Conservation (phyloP, 768 basidiomycete genomes). For the Phlegmacium glaucopus region DNA sequence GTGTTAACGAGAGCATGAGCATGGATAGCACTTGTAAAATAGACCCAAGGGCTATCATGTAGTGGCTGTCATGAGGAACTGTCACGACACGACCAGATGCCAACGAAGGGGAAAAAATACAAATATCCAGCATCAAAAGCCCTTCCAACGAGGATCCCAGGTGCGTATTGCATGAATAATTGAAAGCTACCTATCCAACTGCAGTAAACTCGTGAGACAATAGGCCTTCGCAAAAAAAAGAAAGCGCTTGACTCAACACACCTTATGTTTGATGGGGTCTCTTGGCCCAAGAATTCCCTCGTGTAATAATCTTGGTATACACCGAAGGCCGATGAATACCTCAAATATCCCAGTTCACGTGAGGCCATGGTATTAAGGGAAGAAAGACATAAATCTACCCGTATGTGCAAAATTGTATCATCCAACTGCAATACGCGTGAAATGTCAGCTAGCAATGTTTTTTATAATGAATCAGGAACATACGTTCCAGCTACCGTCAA, state of each 20-base stretch:
- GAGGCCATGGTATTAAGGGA: not conserved
- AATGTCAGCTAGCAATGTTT: not conserved
- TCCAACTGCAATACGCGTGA: slow-evolving; percentile 26
- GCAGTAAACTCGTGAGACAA: slow-evolving; percentile 4
- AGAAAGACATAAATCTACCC: slow-evolving; percentile 25
- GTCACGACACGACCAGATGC: slow-evolving; percentile 5
- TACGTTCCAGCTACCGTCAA: slow-evolving; percentile 42
- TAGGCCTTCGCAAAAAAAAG: not conserved
- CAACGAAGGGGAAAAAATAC: slow-evolving; percentile 17
- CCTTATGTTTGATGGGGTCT: slow-evolving; percentile 44
- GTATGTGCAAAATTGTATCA: slow-evolving; percentile 44
- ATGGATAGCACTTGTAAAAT: slow-evolving; percentile 36
- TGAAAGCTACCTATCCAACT: slow-evolving; percentile 53
- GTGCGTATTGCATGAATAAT: slow-evolving; percentile 41
- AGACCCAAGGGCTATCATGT: slow-evolving; percentile 32
- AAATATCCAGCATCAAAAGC: slow-evolving; percentile 50
- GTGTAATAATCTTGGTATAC: slow-evolving; percentile 49
- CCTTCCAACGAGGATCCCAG: slow-evolving; percentile 37
- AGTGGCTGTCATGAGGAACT: slow-evolving; percentile 24
- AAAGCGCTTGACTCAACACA: slow-evolving; percentile 11
- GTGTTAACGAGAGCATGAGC: slow-evolving; percentile 43
- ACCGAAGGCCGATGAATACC: slow-evolving; percentile 43
- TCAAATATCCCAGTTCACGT: slow-evolving; percentile 13
- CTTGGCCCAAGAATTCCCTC: slow-evolving; percentile 32
- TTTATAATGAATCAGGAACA: slow-evolving; percentile 19